phyloP scores from a whole-genome alignment of 352 stramenopile genomes.

The Plasmopara halstedii region DNA sequence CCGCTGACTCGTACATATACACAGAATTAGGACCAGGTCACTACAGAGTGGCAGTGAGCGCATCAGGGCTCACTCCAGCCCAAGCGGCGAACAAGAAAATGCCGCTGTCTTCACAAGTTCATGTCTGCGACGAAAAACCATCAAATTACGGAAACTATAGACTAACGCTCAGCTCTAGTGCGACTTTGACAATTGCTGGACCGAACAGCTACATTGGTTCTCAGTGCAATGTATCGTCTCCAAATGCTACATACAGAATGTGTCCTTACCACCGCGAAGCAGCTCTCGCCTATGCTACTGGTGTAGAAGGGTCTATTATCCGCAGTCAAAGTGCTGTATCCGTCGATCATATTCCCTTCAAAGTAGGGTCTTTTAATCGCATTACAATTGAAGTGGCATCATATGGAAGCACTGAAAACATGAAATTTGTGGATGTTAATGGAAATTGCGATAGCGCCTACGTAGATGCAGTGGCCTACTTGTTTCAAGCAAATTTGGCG shows the following conservation, averaged over 20 bases:
- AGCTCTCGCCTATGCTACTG: conserved; percentile 19
- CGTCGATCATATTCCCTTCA: conserved; percentile 58
- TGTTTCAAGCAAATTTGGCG: conserved; percentile 35
- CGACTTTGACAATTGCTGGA: conserved; percentile 19
- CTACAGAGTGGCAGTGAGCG: conserved; percentile 56
- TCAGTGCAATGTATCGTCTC: conserved; percentile 30
- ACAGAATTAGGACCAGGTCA: conserved; percentile 26
- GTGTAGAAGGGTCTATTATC: conserved; percentile 48
- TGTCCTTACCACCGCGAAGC: conserved; percentile 57
- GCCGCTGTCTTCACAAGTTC: conserved; percentile 24
- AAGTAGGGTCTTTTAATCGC: conserved; percentile 33
- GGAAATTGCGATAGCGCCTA: conserved; percentile 55
- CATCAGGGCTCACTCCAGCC: conserved; percentile 35
- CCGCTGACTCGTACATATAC: conserved; percentile 48
- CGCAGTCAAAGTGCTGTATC: conserved; percentile 31
- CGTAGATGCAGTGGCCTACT: conserved; percentile 51
- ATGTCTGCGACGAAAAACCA: conserved; percentile 34
- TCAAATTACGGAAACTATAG: conserved; percentile 69
- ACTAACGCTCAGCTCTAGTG: conserved; percentile 38
- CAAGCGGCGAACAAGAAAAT: conserved; percentile 39
- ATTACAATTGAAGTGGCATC: conserved; percentile 54
- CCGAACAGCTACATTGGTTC: conserved; percentile 56
- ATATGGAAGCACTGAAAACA: conserved; percentile 33
- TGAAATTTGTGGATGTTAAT: conserved; percentile 49
- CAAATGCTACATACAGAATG: conserved; percentile 27